Evolutionary conservation across 2,329 filamentous ascomycete species (phyloP).

Genomic region (Monosporascus sp.): DNA sequence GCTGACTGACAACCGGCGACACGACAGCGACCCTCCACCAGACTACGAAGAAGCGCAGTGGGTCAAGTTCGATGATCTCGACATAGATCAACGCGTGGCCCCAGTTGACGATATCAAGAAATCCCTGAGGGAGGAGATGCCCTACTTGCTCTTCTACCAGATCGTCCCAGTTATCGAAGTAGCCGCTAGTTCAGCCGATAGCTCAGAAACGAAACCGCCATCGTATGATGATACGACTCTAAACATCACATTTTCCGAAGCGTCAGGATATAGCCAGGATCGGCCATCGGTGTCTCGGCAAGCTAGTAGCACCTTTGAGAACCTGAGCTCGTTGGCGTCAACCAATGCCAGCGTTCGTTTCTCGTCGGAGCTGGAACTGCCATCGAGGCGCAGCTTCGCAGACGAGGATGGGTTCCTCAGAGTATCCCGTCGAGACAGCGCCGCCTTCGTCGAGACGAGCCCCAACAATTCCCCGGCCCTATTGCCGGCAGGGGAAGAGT

Average conservation of each 20-base stretch:
- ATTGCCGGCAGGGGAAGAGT: conserved; percentile 45
- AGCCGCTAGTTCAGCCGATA: conserved; percentile 40
- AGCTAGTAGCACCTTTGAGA: conserved; percentile 42
- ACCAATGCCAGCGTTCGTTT: conserved; percentile 46
- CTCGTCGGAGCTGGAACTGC: conserved; percentile 48
- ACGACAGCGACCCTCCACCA: conserved; percentile 52
- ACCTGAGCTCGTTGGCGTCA: conserved; percentile 25
- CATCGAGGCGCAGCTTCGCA: conserved; percentile 42
- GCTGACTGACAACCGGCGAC: conserved; percentile 53
- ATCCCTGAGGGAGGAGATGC: conserved; percentile 78
- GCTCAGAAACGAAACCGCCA: conserved; percentile 46
- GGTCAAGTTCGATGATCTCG: conserved; percentile 90
- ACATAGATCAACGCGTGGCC: conserved; percentile 59
- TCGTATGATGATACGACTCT: conserved; percentile 51
- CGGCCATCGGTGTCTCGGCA: conserved; percentile 27
- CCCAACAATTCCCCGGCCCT: conserved; percentile 32
- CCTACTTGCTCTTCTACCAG: conserved; percentile 93
- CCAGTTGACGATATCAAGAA: conserved; percentile 72
- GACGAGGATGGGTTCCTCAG: conserved; percentile 33
- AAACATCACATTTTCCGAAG: conserved; percentile 32
- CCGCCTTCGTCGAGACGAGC: conserved; percentile 42
- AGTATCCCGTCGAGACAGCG: conserved; percentile 41
- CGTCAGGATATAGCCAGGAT: conserved; percentile 21
- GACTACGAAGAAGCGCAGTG: conserved; percentile 70
- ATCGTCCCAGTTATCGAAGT: conserved; percentile 80